Base-by-base conservation (phyloP, 495 filamentous ascomycete genomes). In the Articulospora tetracladia region DNA sequence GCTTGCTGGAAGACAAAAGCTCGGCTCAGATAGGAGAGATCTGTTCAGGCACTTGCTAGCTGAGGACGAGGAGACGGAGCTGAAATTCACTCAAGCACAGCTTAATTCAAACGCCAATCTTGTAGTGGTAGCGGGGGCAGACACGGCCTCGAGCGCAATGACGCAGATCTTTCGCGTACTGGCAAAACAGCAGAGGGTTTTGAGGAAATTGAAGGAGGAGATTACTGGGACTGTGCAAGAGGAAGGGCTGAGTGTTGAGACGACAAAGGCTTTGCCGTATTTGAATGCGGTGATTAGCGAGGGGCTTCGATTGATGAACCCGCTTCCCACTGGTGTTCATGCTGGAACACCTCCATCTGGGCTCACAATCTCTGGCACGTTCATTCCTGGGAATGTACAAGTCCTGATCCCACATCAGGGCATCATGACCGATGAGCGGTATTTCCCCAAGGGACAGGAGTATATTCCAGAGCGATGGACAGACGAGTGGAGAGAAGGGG, bases 401-500 rank as follows among this genome's bases (percentile, higher is more conserved):
- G 70, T 70, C 8, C 53, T 65, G 10, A 20, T 60, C 12, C 67
- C 54, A 1, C 58, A 64, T 20, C 75, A 75, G 34, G 66, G 68
- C 17, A 69, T 80, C 20, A 62, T 64, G 1, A 69, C 76, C 15
- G 68, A 76, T 71, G 71, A 73, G 68, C 58, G 60, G 28, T 76
- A 70, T 44, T 82, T 76, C 67, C 66, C 67, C 3, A 44, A 63
- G 4, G 67, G 76, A 0, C 44, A 69, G 8, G 69, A 76, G 0
- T 85, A 79, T 60, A 68, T 83, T 46, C 83, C 83, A 0, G 82
- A 84, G 66, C 72, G 84, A 30, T 86, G 81, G 79, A 76, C 69
- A 39, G 58, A 26, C 12, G 70, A 71, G 12, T 65, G 61, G 55
- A 70, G 66, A 0, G 78, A 83, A 27, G 67, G 81, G 44, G 68